Evolutionary conservation across 1,284 basidiomycete species (phyloP), one percentile per base, ranked within the genome.

Genomic region (Somion occarium): DNA sequence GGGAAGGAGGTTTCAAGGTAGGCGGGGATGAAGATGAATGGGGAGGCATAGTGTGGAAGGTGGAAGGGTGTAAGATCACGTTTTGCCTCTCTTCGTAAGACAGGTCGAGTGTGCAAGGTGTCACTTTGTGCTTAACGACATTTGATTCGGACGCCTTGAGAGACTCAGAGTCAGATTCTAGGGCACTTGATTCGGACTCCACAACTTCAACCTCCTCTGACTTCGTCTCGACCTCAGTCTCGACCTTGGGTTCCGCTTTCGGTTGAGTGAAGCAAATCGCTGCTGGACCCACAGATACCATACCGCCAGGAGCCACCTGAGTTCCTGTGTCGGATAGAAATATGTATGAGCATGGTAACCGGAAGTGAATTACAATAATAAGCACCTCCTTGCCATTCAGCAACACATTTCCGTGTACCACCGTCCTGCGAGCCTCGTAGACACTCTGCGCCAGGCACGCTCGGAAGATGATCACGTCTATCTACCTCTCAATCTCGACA

Each of bases 21-120:
- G 0, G 95, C 88, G 0, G 97, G 97, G 58, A 99, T 81, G 75
- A 98, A 99, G 46, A 99, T 77, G 78, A 89, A 92, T 0, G 97
- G 93, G 0, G 92, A 82, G 7, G 94, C 91, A 62, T 86, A 98
- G 30, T 80, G 74, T 0, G 96, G 96, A 11, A 98, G 85, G 60
- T 81, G 73, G 78, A 98, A 98, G n/a, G 83, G 83, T 23, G 86
- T 90, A 38, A 82, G 66, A n/a, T n/a, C n/a, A n/a, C n/a, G n/a
- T n/a, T 44, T 26, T 18, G 22, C 39, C 2, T 37, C 52, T 20
- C 51, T 51, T 41, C 42, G 20, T 15, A 34, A 7, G 30, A 34
- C 7, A 34, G 30, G 15, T 15, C 30, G 30, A 34, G 30, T 7
- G 7, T 15, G 7, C 15, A 7, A 7, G 30, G 30, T 34, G 30